Evolutionary conservation across 2,329 filamentous ascomycete genomes (phyloP).

Genomic region (Fusarium humuli): DNA sequence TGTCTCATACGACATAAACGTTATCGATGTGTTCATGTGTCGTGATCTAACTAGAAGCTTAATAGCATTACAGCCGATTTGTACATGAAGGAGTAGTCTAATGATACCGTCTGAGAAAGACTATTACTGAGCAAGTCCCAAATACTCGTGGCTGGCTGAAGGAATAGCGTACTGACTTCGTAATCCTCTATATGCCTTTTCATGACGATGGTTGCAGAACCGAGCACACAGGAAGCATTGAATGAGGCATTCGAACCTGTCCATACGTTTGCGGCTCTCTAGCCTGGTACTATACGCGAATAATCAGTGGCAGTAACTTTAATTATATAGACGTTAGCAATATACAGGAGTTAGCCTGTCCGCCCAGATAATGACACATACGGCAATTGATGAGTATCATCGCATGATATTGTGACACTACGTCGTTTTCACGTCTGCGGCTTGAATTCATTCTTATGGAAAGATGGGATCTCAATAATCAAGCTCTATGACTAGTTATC

Average conservation of each 20-base stretch:
- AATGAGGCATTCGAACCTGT: not conserved
- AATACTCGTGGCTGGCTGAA: not conserved
- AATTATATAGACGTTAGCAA: not conserved
- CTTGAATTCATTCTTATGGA: not conserved
- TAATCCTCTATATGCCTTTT: not conserved
- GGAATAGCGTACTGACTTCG: not conserved
- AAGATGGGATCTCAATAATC: not conserved
- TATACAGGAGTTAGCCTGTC: not conserved
- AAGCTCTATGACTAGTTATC: not conserved
- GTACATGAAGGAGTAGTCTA: not conserved
- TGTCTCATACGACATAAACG: not conserved
- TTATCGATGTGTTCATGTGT: not conserved
- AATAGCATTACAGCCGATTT: not conserved
- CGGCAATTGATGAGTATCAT: not conserved
- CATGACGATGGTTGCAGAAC: not conserved
- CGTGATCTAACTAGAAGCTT: not conserved
- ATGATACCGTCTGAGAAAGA: not conserved
- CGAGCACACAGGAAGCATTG: not conserved
- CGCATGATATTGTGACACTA: not conserved
- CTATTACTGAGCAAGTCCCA: not conserved
- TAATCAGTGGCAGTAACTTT: not conserved
- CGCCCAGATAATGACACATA: not conserved
- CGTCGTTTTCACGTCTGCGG: not conserved
- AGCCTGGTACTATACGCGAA: not conserved
- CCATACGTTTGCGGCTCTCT: not conserved